Base-by-base conservation (phyloP, 139 green algal species). In the Deuterostichococcus epilithicus region DNA sequence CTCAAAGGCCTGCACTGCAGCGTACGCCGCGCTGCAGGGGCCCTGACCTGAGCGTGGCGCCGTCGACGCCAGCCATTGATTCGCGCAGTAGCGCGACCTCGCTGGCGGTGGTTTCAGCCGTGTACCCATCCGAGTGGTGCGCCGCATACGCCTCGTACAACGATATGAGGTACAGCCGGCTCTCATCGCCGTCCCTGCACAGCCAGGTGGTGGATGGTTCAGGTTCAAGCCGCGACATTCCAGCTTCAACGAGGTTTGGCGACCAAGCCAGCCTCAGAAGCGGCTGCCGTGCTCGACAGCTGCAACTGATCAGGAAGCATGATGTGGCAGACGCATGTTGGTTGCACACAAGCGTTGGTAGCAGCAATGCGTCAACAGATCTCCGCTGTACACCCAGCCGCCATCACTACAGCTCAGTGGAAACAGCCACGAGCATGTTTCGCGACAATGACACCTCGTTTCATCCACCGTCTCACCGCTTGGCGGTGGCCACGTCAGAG, bases 131-230 rank as follows among this genome's bases (percentile, higher is more conserved):
- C 6, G 78, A 28, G 20, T 70, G 68, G 74, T 81, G 73, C 26
- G 47, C 15, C 10, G 23, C 0, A 68, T 75, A 86, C 0, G 32
- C 26, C 73, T 86, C 81, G 0, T 47, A 60, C 3, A 22, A 38
- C 3, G 52, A 44, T 1, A 85, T 44, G 34, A 86, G 69, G 74
- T 76, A 81, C 32, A 35, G 23, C 25, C 72, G 59, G 26, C 39
- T 79, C 8, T 77, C 38, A 35, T 86, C 81, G 34, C 79, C 81
- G 18, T 85, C 73, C 47, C 79, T 82, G 77, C 60, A 42, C 15
- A 28, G 28, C 8, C 5, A 30, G 59, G 22, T 30, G 36, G 15
- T 60, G 45, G 15, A 60, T 60, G 45, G 45, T 60, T 13, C 45
- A 26, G 45, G 45, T 13, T 60, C 15, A 60, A 13, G 45, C 45